Conservation (phyloP, 208 protist genomes). For the Leishmania tropica region DNA sequence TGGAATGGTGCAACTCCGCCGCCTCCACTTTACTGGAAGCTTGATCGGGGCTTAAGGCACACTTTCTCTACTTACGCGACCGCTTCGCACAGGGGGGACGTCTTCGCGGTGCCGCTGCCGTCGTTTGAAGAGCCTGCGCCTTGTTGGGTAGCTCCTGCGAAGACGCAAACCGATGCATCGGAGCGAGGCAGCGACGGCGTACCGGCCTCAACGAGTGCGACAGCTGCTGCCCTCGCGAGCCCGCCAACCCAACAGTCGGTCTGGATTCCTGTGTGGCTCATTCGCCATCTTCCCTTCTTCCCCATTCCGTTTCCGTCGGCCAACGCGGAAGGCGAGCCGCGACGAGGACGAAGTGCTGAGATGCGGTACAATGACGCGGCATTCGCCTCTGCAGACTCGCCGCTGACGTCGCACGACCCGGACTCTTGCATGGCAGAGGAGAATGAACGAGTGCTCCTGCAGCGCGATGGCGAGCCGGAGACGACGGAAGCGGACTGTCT, state of each 20-base stretch:
- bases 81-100: background rate
- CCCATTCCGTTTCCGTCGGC: slow-evolving; percentile 16
- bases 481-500: background rate
- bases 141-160: background rate
- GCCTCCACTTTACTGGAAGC: slow-evolving; percentile 5
- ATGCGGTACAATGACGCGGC: background rate
- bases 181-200: background rate
- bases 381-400: background rate
- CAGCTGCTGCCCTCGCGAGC: background rate
- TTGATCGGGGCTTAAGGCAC: background rate
- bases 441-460: background rate
- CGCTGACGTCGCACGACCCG: background rate
- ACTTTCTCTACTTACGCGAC: too few relatives aligned
- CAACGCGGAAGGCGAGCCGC: background rate
- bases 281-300: slow-evolving; percentile 37
- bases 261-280: slow-evolving; percentile 29
- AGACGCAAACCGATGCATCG: background rate
- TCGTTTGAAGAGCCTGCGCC: background rate
- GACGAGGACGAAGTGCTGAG: background rate
- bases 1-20: background rate
- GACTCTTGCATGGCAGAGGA: background rate
- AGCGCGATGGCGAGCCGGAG: background rate
- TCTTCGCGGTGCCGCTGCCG: background rate
- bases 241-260: background rate
- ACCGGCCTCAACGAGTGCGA: background rate